Conservation (phyloP, 345 rosid genomes). For the Stellera chamaejasme region DNA sequence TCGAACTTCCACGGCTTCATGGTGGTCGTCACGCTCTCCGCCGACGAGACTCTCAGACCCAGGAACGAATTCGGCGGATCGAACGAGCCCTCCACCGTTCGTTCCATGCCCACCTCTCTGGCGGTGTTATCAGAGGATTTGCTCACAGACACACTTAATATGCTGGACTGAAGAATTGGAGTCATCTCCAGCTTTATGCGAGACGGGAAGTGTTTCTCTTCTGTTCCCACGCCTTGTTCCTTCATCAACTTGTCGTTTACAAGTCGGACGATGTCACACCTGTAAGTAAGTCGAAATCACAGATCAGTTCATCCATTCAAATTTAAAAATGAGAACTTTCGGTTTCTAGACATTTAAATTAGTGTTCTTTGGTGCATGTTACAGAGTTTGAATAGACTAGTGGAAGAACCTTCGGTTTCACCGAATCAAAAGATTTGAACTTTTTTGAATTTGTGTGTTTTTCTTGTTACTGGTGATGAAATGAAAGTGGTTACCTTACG, state of each 20-base stretch:
- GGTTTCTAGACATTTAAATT: too few species aligned
- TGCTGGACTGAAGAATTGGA: constrained; percentile 55
- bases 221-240: constrained; percentile 57
- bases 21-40: constrained; percentile 49
- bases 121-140: constrained; percentile 68
- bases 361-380: too few species aligned
- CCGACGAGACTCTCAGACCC: constrained; percentile 51
- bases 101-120: constrained; percentile 41
- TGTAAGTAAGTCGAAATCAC: constrained; percentile 5
- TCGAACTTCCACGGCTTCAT: constrained; percentile 87
- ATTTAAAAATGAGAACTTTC: too few species aligned
- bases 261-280: constrained; percentile 58
- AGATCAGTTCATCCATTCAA: too few species aligned
- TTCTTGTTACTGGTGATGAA: neutral
- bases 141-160: constrained; percentile 62
- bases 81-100: constrained; percentile 44
- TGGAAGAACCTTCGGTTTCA: too few species aligned
- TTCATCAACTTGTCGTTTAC: constrained; percentile 45
- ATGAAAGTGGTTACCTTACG: constrained; percentile 43
- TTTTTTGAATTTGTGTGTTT: neutral
- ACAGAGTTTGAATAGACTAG: too few species aligned
- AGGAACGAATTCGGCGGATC: constrained; percentile 63
- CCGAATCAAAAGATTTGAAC: too few species aligned
- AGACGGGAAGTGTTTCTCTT: constrained; percentile 83
- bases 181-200: constrained; percentile 60